Percentiles rank a stretch among this genome's conserved stretches.
Conservation (phyloP, 2,329 filamentous ascomycete genomes). For the Colletotrichum orchidophilum region DNA sequence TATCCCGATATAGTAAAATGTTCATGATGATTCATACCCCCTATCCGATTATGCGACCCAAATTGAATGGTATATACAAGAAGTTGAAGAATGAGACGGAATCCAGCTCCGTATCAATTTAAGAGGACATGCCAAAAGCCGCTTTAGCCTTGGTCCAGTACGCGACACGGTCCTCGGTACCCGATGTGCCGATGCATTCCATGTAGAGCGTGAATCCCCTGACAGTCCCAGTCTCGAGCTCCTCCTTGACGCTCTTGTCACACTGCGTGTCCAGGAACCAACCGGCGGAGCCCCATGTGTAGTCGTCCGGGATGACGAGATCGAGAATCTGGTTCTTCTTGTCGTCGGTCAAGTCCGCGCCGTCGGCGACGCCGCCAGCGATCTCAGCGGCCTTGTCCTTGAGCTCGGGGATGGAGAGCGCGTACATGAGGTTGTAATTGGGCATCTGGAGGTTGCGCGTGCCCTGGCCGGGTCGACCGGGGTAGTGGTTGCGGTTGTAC, state of each 20-base stretch:
- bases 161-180: slow-evolving; percentile 44
- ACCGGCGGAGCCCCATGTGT: slow-evolving; percentile 62
- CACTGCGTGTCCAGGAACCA: slow-evolving; percentile 63
- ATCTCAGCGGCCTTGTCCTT: slow-evolving; percentile 41
- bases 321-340: slow-evolving; percentile 52
- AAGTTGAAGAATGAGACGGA: background rate
- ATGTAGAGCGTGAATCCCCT: slow-evolving; percentile 57
- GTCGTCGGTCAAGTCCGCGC: slow-evolving; percentile 37
- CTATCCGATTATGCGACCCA: background rate
- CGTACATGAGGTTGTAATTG: slow-evolving; percentile 57
- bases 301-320: slow-evolving; percentile 57
- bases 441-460: slow-evolving; percentile 67
- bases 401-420: slow-evolving; percentile 52
- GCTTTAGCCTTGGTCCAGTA: slow-evolving; percentile 58
- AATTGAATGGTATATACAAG: background rate
- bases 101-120: background rate
- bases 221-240: slow-evolving; percentile 49
- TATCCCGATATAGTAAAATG: background rate
- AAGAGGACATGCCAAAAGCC: slow-evolving; percentile 50
- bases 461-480: slow-evolving; percentile 73
- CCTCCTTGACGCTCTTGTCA: slow-evolving; percentile 40
- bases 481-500: slow-evolving; percentile 73
- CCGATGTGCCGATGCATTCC: slow-evolving; percentile 53
- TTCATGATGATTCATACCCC: background rate
- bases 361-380: slow-evolving; percentile 41